Conservation (phyloP, 495 filamentous ascomycete genomes). For the Podospora conica region DNA sequence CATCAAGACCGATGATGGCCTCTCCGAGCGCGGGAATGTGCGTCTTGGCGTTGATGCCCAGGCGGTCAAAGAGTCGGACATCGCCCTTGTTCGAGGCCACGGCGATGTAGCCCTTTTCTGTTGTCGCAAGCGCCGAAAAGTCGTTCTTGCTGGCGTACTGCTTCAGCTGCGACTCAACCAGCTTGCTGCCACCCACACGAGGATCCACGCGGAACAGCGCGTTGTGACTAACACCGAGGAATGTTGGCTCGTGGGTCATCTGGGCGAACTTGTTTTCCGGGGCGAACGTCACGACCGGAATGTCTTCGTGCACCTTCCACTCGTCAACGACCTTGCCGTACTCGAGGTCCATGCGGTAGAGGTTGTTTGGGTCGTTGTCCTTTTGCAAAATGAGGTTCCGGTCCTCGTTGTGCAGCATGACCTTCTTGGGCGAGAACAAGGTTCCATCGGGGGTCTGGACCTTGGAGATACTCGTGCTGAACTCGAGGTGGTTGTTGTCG, state of each 20-base stretch:
- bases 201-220: slow-evolving; percentile 93
- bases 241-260: slow-evolving; percentile 92
- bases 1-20: slow-evolving; percentile 89
- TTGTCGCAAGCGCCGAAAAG: slow-evolving; percentile 89
- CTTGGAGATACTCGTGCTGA: slow-evolving; percentile 96
- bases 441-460: slow-evolving; percentile 84
- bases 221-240: slow-evolving; percentile 86
- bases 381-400: slow-evolving; percentile 90
- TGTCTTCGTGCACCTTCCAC: slow-evolving; percentile 99
- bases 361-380: slow-evolving; percentile 71
- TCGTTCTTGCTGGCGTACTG: slow-evolving; percentile 95
- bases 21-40: slow-evolving; percentile 94
- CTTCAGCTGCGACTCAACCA: slow-evolving; percentile 87
- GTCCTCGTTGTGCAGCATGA: slow-evolving; percentile 95
- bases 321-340: slow-evolving; percentile 99
- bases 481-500: slow-evolving; percentile 83
- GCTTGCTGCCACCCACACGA: slow-evolving; percentile 81
- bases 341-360: slow-evolving; percentile 98
- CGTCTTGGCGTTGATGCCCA: slow-evolving; percentile 96
- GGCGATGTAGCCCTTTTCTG: slow-evolving; percentile 91
- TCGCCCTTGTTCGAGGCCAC: slow-evolving; percentile 97
- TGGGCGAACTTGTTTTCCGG: slow-evolving; percentile 98
- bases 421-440: slow-evolving; percentile 89
- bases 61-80: slow-evolving; percentile 90
- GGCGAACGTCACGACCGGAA: slow-evolving; percentile 80